Percentiles rank a stretch among this genome's conserved stretches.
These are phyloP conservation scores for Wickerhamiella bombiphila DNA, from an alignment of 805 yeast genomes.

Conservation along the genomic window DNA sequence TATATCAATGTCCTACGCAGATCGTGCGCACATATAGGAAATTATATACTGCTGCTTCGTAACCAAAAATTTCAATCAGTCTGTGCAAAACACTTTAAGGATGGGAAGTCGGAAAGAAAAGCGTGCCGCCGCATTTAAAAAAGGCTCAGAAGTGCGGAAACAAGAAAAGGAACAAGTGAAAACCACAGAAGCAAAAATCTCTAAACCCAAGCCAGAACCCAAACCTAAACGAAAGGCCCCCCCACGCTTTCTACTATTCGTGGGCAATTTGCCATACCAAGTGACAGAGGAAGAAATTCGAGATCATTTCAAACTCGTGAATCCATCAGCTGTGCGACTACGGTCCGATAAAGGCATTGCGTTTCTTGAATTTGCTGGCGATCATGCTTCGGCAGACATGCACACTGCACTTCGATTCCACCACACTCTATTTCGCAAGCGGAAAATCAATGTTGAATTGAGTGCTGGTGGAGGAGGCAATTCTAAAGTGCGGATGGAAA, in stretches of 20 bases:
- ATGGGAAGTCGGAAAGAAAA: slow-evolving; percentile 25
- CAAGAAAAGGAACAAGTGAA: slow-evolving; percentile 22
- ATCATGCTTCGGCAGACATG: slow-evolving; percentile 61
- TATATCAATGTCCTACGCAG: too few relatives aligned
- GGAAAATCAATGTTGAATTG: slow-evolving; percentile 86
- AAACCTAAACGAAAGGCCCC: slow-evolving; percentile 63
- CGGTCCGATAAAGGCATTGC: slow-evolving; percentile 72
- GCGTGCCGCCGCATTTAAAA: slow-evolving; percentile 14
- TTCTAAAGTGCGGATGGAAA: slow-evolving; percentile 40
- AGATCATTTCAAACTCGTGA: slow-evolving; percentile 53
- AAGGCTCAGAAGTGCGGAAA: slow-evolving; percentile 14
- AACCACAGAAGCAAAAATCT: slow-evolving; percentile 20
- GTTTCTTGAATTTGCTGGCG: slow-evolving; percentile 64
- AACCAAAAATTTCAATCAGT: too few relatives aligned
- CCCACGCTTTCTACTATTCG: slow-evolving; percentile 66
- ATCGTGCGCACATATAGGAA: too few relatives aligned
- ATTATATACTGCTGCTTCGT: too few relatives aligned
- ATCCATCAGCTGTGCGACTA: slow-evolving; percentile 61
- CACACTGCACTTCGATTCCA: slow-evolving; percentile 76
- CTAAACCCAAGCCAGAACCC: slow-evolving; percentile 15
- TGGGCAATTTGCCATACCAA: slow-evolving; percentile 78
- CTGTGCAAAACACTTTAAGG: neutral
- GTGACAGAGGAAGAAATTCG: slow-evolving; percentile 45
- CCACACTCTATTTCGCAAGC: slow-evolving; percentile 49
- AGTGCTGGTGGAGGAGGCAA: slow-evolving; percentile 99